A percentile compares a stretch with the other conserved stretches of the same genome.
phyloP scores from a whole-genome alignment of 768 basidiomycete genomes.

The Lentinula sp. region DNA sequence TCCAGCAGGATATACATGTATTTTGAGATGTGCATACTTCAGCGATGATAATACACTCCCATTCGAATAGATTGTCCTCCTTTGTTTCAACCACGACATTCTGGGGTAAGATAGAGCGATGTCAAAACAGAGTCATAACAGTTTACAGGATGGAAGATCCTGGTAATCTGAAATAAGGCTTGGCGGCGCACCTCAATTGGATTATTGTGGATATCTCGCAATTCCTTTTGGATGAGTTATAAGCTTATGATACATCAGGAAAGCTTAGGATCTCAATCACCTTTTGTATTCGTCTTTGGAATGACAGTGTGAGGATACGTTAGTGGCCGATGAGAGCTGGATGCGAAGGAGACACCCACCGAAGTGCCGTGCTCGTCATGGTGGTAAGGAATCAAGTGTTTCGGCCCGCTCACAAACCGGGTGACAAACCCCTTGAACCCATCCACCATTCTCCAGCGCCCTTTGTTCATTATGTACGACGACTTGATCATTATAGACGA shows the following conservation, averaged over 20 bases:
- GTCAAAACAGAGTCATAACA: constrained; percentile 6
- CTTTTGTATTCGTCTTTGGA: constrained; percentile 66
- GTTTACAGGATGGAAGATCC: background rate
- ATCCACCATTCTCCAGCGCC: background rate
- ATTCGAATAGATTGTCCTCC: constrained; percentile 70
- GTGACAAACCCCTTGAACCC: background rate
- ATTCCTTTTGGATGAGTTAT: constrained; percentile 43
- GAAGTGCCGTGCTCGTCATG: constrained; percentile 32
- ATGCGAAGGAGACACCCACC: constrained; percentile 21
- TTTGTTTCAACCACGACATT: constrained; percentile 54
- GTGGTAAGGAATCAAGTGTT: constrained; percentile 6
- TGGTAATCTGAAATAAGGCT: too few species aligned
- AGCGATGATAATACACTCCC: constrained; percentile 76
- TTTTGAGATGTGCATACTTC: constrained; percentile 41
- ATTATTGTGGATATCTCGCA: constrained; percentile 50
- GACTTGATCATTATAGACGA: constrained; percentile 6
- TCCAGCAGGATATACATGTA: background rate
- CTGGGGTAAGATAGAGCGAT: constrained; percentile 27
- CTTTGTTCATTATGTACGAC: background rate
- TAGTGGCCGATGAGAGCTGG: background rate
- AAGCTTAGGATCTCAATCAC: constrained; percentile 25
- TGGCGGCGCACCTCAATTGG: constrained; percentile 52
- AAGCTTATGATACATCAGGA: background rate
- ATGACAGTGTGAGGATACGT: background rate
- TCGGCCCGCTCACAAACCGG: background rate